These are phyloP conservation scores for Picea sitchensis DNA, from an alignment of 75 land plant species.

Conservation along the genomic window DNA sequence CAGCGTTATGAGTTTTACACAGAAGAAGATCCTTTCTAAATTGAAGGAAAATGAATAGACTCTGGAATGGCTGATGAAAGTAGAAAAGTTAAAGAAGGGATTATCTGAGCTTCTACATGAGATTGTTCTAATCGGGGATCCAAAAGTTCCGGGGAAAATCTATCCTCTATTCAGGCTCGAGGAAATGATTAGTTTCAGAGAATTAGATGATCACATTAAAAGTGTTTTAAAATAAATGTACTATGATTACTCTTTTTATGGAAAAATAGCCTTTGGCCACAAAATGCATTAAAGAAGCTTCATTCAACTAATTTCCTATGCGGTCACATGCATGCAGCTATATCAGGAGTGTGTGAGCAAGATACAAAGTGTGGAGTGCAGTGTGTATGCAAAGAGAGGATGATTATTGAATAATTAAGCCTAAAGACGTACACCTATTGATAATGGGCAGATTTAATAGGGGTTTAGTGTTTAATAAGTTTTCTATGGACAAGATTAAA, in stretches of 20 bases:
- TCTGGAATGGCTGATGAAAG: conserved; percentile 26
- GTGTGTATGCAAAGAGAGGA: too few relatives aligned
- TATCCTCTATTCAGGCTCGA: conserved; percentile 92
- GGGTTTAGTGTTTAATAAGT: too few relatives aligned
- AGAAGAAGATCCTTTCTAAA: too few relatives aligned
- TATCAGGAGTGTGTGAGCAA: too few relatives aligned
- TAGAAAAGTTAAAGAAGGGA: conserved; percentile 29
- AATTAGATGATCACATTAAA: conserved; percentile 93
- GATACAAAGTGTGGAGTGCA: too few relatives aligned
- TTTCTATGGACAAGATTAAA: too few relatives aligned
- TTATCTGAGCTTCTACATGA: conserved; percentile 82
- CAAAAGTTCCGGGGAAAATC: conserved; percentile 70
- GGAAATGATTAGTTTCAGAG: conserved; percentile 75
- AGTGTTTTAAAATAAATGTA: conserved; percentile 71
- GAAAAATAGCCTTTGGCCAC: conserved; percentile 86
- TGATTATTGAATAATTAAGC: too few relatives aligned
- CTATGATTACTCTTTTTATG: conserved; percentile 87
- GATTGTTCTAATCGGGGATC: conserved; percentile 84
- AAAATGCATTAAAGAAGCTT: conserved; percentile 90
- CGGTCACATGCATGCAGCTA: too few relatives aligned
- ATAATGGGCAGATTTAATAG: too few relatives aligned
- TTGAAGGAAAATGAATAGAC: conserved; percentile 33
- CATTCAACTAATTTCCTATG: neutral
- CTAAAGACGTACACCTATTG: too few relatives aligned
- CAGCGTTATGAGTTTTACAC: too few relatives aligned